Percentiles rank a stretch among this genome's conserved stretches.
phyloP scores from a whole-genome alignment of 2,329 filamentous ascomycete genomes.

The Verruconis gallopava region DNA sequence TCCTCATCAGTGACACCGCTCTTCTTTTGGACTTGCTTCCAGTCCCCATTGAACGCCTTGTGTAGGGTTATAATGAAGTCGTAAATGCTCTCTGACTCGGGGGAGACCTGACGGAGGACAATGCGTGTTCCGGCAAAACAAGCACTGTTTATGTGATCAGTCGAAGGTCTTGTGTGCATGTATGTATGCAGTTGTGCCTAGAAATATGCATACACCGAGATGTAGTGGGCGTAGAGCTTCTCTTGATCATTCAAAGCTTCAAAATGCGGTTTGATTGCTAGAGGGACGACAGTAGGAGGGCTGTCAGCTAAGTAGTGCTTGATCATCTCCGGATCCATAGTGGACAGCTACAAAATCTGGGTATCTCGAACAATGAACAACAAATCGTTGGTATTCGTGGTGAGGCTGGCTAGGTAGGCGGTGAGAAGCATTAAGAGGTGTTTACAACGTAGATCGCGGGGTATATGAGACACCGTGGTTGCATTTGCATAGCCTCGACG shows the following conservation, averaged over 20 bases:
- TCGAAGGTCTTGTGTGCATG: too few species aligned
- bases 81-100: conserved; percentile 39
- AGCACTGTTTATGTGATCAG: conserved; percentile 21
- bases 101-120: conserved; percentile 39
- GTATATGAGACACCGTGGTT: too few species aligned
- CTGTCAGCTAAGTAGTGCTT: conserved; percentile 80
- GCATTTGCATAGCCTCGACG: too few species aligned
- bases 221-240: conserved; percentile 77
- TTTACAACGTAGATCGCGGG: too few species aligned
- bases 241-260: conserved; percentile 60
- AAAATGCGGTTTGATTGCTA: conserved; percentile 90
- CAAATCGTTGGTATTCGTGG: too few species aligned
- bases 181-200: too few species aligned
- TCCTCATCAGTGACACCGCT: conserved; percentile 30
- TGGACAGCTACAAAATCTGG: too few species aligned
- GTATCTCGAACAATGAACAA: too few species aligned
- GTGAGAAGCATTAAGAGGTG: too few species aligned
- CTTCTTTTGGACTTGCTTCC: conserved; percentile 30
- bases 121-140: conserved; percentile 37
- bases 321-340: conserved; percentile 31
- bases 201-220: conserved; percentile 22
- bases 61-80: conserved; percentile 42
- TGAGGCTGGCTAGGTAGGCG: too few species aligned
- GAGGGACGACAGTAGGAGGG: conserved; percentile 73
- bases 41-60: conserved; percentile 35